Evolutionary conservation across 805 yeast genomes (phyloP).

Genomic region (Kuraishia molischiana): DNA sequence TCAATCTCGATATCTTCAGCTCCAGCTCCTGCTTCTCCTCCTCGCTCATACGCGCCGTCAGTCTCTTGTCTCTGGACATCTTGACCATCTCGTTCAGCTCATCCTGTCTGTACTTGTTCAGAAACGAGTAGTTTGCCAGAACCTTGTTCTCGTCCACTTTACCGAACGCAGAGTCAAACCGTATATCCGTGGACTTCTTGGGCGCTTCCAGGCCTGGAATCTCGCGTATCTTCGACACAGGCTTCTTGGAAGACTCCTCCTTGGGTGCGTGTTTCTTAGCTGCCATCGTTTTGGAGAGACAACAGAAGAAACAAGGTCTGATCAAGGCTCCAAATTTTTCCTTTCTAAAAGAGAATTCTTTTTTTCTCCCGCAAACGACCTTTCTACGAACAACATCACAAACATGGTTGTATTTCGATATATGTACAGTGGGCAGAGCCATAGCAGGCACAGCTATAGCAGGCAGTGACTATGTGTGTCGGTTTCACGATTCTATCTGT

Average conservation of each 20-base stretch:
- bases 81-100: conserved; percentile 57
- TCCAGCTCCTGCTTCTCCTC: conserved; percentile 44
- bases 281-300: not conserved
- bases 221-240: conserved; percentile 60
- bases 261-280: conserved; percentile 74
- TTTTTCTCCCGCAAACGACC: too few relatives aligned
- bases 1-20: conserved; percentile 49
- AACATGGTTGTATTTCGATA: too few relatives aligned
- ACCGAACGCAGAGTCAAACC: conserved; percentile 89
- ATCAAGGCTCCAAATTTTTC: too few relatives aligned
- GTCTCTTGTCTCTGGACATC: conserved; percentile 46
- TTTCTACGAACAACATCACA: too few relatives aligned
- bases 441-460: too few relatives aligned
- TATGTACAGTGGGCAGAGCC: too few relatives aligned
- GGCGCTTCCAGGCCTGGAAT: conserved; percentile 54
- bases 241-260: conserved; percentile 65
- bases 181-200: conserved; percentile 49
- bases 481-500: conserved; percentile 1
- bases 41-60: conserved; percentile 26
- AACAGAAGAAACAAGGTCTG: too few relatives aligned
- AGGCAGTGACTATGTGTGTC: too few relatives aligned
- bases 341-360: too few relatives aligned
- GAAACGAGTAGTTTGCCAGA: conserved; percentile 71
- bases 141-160: conserved; percentile 60
- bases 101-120: conserved; percentile 73